A percentile compares a stretch with the other conserved stretches of the same genome.
Conservation (phyloP, 1,284 basidiomycete species). For the Stereum hirsutum region DNA sequence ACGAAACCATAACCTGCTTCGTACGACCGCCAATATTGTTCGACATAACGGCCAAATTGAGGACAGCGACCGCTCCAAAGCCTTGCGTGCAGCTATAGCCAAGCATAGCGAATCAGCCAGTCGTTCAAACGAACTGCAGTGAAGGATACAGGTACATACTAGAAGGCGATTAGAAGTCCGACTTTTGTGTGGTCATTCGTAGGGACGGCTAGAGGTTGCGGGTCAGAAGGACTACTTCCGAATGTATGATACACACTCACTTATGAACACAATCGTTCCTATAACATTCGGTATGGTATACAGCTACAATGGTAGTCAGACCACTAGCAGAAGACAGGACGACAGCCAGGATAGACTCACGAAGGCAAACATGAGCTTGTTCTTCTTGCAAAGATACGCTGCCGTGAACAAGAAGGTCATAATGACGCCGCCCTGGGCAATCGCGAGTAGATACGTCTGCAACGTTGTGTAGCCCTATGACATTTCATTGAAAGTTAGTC, state of each 20-base stretch:
- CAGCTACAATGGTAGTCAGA: constrained; percentile 16
- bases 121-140: too few species aligned
- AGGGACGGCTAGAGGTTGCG: constrained; percentile 21
- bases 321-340: not conserved
- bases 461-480: constrained; percentile 34
- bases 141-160: constrained; percentile 22
- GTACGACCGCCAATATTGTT: constrained; percentile 38
- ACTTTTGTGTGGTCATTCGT: constrained; percentile 33
- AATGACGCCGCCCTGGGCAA: constrained; percentile 40
- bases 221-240: not conserved
- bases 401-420: constrained; percentile 38
- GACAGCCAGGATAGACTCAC: constrained; percentile 17
- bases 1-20: constrained; percentile 38
- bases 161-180: constrained; percentile 40
- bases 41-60: constrained; percentile 34
- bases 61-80: constrained; percentile 18
- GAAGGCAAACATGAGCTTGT: constrained; percentile 34
- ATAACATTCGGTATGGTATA: constrained; percentile 40
- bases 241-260: constrained; percentile 12
- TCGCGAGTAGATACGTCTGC: constrained; percentile 42
- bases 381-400: constrained; percentile 34
- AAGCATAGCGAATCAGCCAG: too few species aligned
- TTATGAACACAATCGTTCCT: constrained; percentile 39
- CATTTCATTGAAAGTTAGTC: constrained; percentile 3
- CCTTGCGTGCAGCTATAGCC: constrained; percentile 31